Base-by-base conservation (phyloP, 495 filamentous ascomycete genomes). In the Tuber melanosporum region DNA sequence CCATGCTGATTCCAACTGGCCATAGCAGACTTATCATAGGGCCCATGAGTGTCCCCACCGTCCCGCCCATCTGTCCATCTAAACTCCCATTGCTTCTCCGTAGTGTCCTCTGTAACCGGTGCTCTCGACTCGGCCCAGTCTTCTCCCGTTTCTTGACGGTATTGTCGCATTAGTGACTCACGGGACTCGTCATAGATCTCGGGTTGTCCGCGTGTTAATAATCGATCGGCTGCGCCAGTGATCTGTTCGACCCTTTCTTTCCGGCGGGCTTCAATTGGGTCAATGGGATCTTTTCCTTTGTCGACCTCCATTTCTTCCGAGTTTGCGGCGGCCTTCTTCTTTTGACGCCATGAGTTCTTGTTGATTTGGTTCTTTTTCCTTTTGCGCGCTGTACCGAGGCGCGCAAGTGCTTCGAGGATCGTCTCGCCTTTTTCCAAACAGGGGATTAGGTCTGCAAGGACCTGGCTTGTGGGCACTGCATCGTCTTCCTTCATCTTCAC, bases 41-140 rank as follows among this genome's bases (percentile, higher is more conserved):
- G 94, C 0, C 95, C 96, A 84, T 98, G 92, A 46, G 88, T 87
- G 71, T 90, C 87, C 0, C 89, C 93, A 5, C 89, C 91, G 82
- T 97, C 95, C n/a, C 93, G 87, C 66, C 91, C 93, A 81, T 97
- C 94, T 20, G 89, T 90, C 95, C 95, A 98, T 43, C 93, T 86
- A 82, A 92, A 98, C 84, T 98, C 92, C 95, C 95, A 99, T 22
- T 79, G 81, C 19, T 82, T 83, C 26, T 84, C 77, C 12, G 70
- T 78, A 22, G 74, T 71, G 22, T 78, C 76, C 44, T 69, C 77
- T 8, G 82, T 83, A 22, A 52, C 44, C 47, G 69, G 62, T 43
- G 43, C 47, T 45, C 81, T 77, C 26, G 88, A 88, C 76, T 96
- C 92, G n/a, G 92, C 88, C 94, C 95, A 99, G 12, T 90, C 89